Evolutionary conservation across 2,329 filamentous ascomycete genomes (phyloP).

Genomic region (Byssothecium circinans): DNA sequence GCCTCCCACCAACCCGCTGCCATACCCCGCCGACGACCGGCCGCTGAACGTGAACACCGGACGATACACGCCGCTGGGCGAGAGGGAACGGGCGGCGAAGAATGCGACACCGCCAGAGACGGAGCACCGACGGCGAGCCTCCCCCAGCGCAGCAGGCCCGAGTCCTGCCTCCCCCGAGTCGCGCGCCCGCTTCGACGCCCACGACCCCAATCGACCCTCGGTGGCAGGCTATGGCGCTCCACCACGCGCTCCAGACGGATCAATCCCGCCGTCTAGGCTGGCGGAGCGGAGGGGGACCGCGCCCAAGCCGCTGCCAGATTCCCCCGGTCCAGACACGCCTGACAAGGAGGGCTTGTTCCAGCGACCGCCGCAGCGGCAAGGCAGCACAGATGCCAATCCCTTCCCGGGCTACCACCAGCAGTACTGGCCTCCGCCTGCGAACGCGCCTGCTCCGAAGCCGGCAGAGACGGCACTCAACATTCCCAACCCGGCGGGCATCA

Average conservation of each 20-base stretch:
- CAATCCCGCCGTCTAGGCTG: constrained; percentile 60
- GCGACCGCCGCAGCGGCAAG: constrained; percentile 53
- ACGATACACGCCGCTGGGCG: constrained; percentile 41
- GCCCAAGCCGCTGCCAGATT: constrained; percentile 81
- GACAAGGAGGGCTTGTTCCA: constrained; percentile 83
- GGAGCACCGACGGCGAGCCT: constrained; percentile 35
- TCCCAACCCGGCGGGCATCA: constrained; percentile 57
- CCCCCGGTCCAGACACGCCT: constrained; percentile 72
- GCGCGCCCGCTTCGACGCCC: constrained; percentile 50
- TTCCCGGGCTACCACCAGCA: constrained; percentile 62
- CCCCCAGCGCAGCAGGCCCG: constrained; percentile 29
- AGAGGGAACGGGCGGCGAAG: constrained; percentile 37
- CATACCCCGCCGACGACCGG: constrained; percentile 52
- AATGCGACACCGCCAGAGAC: constrained; percentile 39
- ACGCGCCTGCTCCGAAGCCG: constrained; percentile 16
- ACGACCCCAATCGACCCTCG: constrained; percentile 53
- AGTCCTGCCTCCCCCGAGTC: constrained; percentile 33
- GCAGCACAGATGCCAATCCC: constrained; percentile 38
- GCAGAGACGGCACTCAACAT: constrained; percentile 51
- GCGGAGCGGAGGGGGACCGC: constrained; percentile 81
- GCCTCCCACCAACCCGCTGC: constrained; percentile 53
- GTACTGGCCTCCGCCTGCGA: constrained; percentile 58
- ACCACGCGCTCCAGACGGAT: constrained; percentile 31
- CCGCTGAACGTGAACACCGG: constrained; percentile 27
- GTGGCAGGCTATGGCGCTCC: constrained; percentile 49